phyloP scores from a whole-genome alignment of 495 filamentous ascomycete species.

The Trichoderma parareesei region DNA sequence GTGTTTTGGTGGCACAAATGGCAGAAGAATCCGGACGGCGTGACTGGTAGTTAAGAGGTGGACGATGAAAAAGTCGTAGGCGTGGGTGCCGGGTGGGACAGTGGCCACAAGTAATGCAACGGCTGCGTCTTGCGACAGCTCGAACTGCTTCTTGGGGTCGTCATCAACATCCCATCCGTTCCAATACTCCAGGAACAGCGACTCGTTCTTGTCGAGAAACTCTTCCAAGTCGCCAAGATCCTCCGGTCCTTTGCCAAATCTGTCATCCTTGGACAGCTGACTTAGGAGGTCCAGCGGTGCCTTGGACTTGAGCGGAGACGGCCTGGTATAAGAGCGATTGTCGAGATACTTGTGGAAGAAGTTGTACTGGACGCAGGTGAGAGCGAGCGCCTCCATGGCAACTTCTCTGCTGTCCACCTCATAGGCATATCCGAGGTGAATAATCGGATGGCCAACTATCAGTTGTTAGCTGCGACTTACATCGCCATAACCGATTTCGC shows the following conservation, averaged over 20 bases:
- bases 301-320: conserved; percentile 39
- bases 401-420: conserved; percentile 72
- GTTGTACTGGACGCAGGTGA: conserved; percentile 63
- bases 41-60: conserved; percentile 79
- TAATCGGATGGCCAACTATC: conserved; percentile 76
- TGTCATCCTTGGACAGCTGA: conserved; percentile 44
- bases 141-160: conserved; percentile 61
- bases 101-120: conserved; percentile 61
- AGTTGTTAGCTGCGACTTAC: conserved; percentile 3
- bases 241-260: conserved; percentile 54
- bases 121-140: conserved; percentile 68
- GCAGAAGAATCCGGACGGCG: conserved; percentile 77
- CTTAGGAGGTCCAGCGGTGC: conserved; percentile 60
- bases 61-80: conserved; percentile 79
- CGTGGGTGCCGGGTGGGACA: conserved; percentile 46
- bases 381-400: conserved; percentile 73
- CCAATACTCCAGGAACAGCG: conserved; percentile 74
- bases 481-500: conserved; percentile 1
- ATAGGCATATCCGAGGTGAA: conserved; percentile 83
- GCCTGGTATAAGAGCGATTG: conserved; percentile 55
- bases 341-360: conserved; percentile 72
- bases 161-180: conserved; percentile 63
- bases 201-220: conserved; percentile 61
- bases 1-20: conserved; percentile 62
- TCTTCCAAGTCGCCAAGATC: conserved; percentile 53